Evolutionary conservation across 495 filamentous ascomycete genomes (phyloP).

Genomic region (Aspergillus saccharolyticus): DNA sequence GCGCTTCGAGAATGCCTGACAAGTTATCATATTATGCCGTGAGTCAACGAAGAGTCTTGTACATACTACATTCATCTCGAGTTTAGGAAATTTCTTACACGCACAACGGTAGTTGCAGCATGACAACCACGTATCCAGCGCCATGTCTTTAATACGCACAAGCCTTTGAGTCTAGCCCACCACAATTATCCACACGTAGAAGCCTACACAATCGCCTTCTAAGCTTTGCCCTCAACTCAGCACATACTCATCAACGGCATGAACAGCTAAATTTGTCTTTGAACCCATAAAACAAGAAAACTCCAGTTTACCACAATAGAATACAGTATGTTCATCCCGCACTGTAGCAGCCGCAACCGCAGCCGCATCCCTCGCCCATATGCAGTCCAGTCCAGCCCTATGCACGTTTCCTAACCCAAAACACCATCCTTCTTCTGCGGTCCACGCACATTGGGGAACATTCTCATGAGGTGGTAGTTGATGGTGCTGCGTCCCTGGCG

Average conservation of each 20-base stretch:
- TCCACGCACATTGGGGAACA: constrained; percentile 73
- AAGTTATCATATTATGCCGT: too few relatives aligned
- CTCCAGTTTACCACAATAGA: not conserved
- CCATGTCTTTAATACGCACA: too few relatives aligned
- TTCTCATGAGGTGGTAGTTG: constrained; percentile 87
- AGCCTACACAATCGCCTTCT: too few relatives aligned
- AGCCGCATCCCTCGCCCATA: not conserved
- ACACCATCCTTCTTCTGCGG: constrained; percentile 63
- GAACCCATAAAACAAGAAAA: not conserved
- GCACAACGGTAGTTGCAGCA: too few relatives aligned
- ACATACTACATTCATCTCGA: too few relatives aligned
- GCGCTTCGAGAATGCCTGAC: constrained; percentile 31
- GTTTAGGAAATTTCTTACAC: too few relatives aligned
- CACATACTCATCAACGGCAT: not conserved
- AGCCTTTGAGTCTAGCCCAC: too few relatives aligned
- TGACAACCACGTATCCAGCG: too few relatives aligned
- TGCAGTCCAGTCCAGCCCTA: not conserved
- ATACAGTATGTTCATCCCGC: not conserved
- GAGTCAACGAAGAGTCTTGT: too few relatives aligned
- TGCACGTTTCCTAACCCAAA: constrained; percentile 9
- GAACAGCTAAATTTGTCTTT: not conserved
- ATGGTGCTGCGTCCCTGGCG: constrained; percentile 74
- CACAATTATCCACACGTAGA: too few relatives aligned
- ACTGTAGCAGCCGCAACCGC: not conserved
- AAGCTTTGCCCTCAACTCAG: not conserved